Percentiles rank a stretch among this genome's conserved stretches.
phyloP scores from a whole-genome alignment of 345 rosid genomes.

The Citrus sp. region DNA sequence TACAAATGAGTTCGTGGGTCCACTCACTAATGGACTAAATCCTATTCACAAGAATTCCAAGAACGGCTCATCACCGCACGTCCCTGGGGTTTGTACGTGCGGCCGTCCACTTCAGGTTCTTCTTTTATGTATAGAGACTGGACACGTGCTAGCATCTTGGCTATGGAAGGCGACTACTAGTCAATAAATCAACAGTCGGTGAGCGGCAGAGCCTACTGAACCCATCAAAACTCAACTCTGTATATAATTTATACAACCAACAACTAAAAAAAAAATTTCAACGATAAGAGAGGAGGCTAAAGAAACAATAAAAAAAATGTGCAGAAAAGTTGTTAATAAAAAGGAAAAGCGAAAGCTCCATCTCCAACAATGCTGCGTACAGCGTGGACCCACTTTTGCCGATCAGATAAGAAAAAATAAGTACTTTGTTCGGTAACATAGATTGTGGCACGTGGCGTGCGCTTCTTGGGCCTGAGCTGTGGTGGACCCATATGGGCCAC shows the following conservation, averaged over 20 bases:
- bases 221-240: background rate
- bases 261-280: background rate
- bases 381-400: background rate
- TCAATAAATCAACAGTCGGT: conserved; percentile 28
- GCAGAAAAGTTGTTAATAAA: background rate
- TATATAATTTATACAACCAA: background rate
- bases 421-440: background rate
- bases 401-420: background rate
- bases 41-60: conserved; percentile 8
- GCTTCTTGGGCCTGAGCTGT: background rate
- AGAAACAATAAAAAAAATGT: background rate
- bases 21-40: background rate
- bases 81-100: background rate
- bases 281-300: background rate
- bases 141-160: conserved; percentile 24
- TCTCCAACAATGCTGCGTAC: background rate
- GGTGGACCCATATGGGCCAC: conserved; percentile 2
- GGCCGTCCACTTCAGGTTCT: background rate
- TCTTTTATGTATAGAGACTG: background rate
- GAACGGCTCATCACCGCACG: background rate
- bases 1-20: background rate
- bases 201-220: conserved; percentile 20
- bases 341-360: background rate
- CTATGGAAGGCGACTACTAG: background rate
- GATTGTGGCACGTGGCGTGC: conserved; percentile 1